Percentiles rank a stretch among this genome's conserved stretches.
Conservation (phyloP, 1,284 basidiomycete genomes). For the Pyrrhoderma lamaoense region DNA sequence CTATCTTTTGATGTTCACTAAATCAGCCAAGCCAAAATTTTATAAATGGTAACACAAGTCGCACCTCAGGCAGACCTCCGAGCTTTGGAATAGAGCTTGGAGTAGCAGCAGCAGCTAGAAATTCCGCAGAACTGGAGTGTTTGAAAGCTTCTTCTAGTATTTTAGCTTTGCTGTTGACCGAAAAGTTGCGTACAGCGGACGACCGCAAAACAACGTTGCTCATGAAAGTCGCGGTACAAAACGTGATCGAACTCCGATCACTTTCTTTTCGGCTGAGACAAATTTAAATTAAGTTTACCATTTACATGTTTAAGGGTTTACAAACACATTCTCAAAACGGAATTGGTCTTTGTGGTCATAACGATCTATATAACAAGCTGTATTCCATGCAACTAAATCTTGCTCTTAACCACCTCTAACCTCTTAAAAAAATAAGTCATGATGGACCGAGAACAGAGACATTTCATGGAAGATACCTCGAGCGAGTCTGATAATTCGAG, state of each 20-base stretch:
- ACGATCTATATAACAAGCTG: no score
- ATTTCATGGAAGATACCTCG: slow-evolving; percentile 50
- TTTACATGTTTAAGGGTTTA: no score
- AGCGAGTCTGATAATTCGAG: slow-evolving; percentile 73
- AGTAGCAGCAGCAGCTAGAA: slow-evolving; percentile 37
- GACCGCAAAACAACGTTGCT: no score
- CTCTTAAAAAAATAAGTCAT: neutral
- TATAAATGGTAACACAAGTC: slow-evolving; percentile 5
- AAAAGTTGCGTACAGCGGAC: no score
- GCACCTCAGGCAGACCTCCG: slow-evolving; percentile 45
- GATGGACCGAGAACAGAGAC: slow-evolving; percentile 1
- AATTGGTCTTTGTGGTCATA: neutral
- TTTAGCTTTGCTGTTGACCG: neutral
- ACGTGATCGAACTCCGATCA: no score
- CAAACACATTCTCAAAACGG: no score
- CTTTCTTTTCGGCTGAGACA: no score
- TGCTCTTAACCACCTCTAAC: neutral
- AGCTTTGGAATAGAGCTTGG: slow-evolving; percentile 36
- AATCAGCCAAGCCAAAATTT: neutral
- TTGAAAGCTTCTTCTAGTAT: slow-evolving; percentile 11
- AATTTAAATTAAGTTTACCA: neutral
- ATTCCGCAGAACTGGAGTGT: slow-evolving; percentile 33
- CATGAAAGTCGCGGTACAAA: no score
- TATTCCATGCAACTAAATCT: no score
- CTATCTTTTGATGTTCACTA: slow-evolving; percentile 31